phyloP scores from a whole-genome alignment of 106 monocot species.

The Chionographis japonica region DNA sequence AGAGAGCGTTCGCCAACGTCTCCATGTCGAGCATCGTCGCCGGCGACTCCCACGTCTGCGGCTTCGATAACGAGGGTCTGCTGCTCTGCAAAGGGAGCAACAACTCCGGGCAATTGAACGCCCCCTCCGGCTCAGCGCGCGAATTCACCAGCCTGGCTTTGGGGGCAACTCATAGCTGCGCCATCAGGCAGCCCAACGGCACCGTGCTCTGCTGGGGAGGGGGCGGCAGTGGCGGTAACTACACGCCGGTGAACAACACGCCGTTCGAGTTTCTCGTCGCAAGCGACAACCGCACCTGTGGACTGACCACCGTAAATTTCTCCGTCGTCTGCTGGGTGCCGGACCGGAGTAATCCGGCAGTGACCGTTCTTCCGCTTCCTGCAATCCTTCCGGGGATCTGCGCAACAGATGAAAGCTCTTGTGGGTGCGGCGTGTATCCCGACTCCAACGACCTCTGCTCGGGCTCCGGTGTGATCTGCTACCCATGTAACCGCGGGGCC shows the following conservation, averaged over 20 bases:
- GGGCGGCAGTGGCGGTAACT: neutral
- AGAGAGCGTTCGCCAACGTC: slow-evolving; percentile 24
- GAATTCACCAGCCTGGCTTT: slow-evolving; percentile 50
- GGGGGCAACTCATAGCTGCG: slow-evolving; percentile 66
- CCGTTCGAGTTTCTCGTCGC: slow-evolving; percentile 57
- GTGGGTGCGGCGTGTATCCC: slow-evolving; percentile 36
- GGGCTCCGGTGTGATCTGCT: slow-evolving; percentile 45
- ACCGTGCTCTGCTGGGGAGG: slow-evolving; percentile 73
- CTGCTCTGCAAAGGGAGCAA: slow-evolving; percentile 47
- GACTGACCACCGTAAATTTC: slow-evolving; percentile 39
- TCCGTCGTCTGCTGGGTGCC: slow-evolving; percentile 71
- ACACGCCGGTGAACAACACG: slow-evolving; percentile 23
- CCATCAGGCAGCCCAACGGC: slow-evolving; percentile 30
- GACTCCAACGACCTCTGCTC: slow-evolving; percentile 44
- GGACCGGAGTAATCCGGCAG: slow-evolving; percentile 6
- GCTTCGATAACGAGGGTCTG: slow-evolving; percentile 25
- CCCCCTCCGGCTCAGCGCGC: slow-evolving; percentile 12
- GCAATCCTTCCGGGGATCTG: slow-evolving; percentile 73
- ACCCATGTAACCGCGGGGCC: slow-evolving; percentile 1
- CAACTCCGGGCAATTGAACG: slow-evolving; percentile 28
- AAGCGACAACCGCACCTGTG: slow-evolving; percentile 78
- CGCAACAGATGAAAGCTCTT: slow-evolving; percentile 9
- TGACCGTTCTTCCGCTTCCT: slow-evolving; percentile 20
- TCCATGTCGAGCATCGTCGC: slow-evolving; percentile 54
- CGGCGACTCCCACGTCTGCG: slow-evolving; percentile 68